Conservation (phyloP, 495 filamentous ascomycete species). For the Penicillium turbatum region DNA sequence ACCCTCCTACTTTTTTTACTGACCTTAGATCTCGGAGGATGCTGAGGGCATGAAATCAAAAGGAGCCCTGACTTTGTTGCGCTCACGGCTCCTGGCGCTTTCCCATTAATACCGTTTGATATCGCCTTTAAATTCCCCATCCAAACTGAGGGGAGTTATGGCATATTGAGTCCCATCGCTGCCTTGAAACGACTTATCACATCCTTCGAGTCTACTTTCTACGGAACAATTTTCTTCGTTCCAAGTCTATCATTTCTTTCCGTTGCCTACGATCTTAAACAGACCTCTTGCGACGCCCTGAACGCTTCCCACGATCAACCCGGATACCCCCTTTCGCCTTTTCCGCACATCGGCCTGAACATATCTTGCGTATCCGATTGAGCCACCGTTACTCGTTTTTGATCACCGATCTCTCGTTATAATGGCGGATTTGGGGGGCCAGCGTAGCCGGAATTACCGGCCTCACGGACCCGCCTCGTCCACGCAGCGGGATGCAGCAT, state of each 20-base stretch:
- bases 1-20: slow-evolving; percentile 9
- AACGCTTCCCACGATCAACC: slow-evolving; percentile 39
- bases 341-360: slow-evolving; percentile 5
- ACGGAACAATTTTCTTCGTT: slow-evolving; percentile 13
- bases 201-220: slow-evolving; percentile 15
- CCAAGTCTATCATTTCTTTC: slow-evolving; percentile 15
- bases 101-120: slow-evolving; percentile 27
- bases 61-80: slow-evolving; percentile 46
- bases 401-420: slow-evolving; percentile 17
- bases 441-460: slow-evolving; percentile 67
- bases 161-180: slow-evolving; percentile 24
- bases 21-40: slow-evolving; percentile 28
- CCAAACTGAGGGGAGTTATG: slow-evolving; percentile 27
- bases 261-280: slow-evolving; percentile 37
- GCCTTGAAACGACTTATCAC: slow-evolving; percentile 20
- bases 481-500: slow-evolving; percentile 87
- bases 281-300: slow-evolving; percentile 37
- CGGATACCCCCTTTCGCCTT: slow-evolving; percentile 28
- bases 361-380: background rate
- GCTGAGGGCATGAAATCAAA: slow-evolving; percentile 48
- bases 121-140: slow-evolving; percentile 18
- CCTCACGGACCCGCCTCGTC: slow-evolving; percentile 66
- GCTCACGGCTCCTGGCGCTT: slow-evolving; percentile 45
- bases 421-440: slow-evolving; percentile 81
- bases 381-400: background rate